These are phyloP conservation scores for Corylus americana DNA, from an alignment of 306 rosid species.

Conservation along the genomic window DNA sequence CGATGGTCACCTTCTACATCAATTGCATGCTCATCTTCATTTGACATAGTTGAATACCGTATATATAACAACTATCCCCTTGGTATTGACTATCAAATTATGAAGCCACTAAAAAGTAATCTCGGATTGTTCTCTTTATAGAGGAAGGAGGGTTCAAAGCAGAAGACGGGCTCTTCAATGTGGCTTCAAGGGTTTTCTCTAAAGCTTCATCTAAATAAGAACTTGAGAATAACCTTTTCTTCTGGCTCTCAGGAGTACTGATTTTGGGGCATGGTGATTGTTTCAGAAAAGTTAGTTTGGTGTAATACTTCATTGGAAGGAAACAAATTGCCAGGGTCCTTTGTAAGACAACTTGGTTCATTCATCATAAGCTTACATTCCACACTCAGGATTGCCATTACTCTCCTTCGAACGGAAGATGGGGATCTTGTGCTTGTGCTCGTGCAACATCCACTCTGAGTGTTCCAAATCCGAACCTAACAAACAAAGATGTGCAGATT, in stretches of 20 bases:
- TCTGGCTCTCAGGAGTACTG: conserved; percentile 54
- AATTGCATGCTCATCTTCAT: too few relatives aligned
- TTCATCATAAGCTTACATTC: conserved; percentile 48
- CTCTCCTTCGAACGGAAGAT: conserved; percentile 63
- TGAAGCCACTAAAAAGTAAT: conserved; percentile 68
- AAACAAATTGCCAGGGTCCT: conserved; percentile 21
- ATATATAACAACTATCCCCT: neutral
- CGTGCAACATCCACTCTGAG: conserved; percentile 37
- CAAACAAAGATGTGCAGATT: neutral
- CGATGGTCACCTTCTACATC: too few relatives aligned
- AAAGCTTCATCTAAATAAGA: conserved; percentile 36
- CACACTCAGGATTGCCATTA: conserved; percentile 69
- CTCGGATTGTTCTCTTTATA: conserved; percentile 76
- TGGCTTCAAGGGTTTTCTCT: conserved; percentile 74
- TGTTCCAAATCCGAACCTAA: conserved; percentile 79
- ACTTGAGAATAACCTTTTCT: conserved; percentile 37
- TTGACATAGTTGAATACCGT: neutral
- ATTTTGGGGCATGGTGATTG: conserved; percentile 47
- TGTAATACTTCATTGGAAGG: conserved; percentile 26
- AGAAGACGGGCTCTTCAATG: conserved; percentile 82
- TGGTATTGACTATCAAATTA: neutral
- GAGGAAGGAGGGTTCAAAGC: conserved; percentile 90
- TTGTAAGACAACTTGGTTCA: conserved; percentile 33
- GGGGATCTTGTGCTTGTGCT: conserved; percentile 35
- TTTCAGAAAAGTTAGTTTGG: conserved; percentile 25